Evolutionary conservation across 1,284 basidiomycete genomes (phyloP).

Genomic region (Apiotrichum porosum): DNA sequence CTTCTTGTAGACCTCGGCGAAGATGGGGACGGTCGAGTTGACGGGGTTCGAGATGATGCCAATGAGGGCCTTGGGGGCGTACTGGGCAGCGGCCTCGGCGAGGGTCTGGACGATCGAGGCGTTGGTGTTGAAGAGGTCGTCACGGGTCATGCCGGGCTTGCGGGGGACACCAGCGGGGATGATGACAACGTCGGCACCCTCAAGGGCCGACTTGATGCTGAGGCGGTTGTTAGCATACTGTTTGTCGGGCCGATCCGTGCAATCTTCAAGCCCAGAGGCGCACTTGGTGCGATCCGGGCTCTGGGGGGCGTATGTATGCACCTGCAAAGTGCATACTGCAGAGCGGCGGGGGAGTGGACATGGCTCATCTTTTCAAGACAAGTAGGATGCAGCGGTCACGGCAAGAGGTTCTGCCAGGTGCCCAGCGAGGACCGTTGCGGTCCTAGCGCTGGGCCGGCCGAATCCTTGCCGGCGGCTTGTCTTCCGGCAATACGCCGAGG

Average conservation of each 20-base stretch:
- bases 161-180: conserved; percentile 97
- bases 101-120: conserved; percentile 93
- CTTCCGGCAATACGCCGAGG: too few relatives aligned
- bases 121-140: conserved; percentile 62
- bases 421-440: too few relatives aligned
- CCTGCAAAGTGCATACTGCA: neutral
- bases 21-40: conserved; percentile 96
- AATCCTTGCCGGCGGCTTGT: too few relatives aligned
- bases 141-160: conserved; percentile 72
- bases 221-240: conserved; percentile 54
- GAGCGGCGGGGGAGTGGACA: too few relatives aligned
- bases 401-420: too few relatives aligned
- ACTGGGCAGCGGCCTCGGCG: conserved; percentile 78
- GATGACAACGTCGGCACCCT: conserved; percentile 81
- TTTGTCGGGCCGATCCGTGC: neutral
- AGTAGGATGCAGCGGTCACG: too few relatives aligned
- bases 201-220: conserved; percentile 76
- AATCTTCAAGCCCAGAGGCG: too few relatives aligned
- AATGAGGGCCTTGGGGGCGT: conserved; percentile 85
- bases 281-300: too few relatives aligned
- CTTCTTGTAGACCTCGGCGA: conserved; percentile 91
- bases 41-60: conserved; percentile 96
- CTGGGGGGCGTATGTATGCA: too few relatives aligned
- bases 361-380: too few relatives aligned
- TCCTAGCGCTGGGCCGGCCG: too few relatives aligned